Evolutionary conservation across 257 asterid genomes (phyloP).

Genomic region (Verbascum thapsus): DNA sequence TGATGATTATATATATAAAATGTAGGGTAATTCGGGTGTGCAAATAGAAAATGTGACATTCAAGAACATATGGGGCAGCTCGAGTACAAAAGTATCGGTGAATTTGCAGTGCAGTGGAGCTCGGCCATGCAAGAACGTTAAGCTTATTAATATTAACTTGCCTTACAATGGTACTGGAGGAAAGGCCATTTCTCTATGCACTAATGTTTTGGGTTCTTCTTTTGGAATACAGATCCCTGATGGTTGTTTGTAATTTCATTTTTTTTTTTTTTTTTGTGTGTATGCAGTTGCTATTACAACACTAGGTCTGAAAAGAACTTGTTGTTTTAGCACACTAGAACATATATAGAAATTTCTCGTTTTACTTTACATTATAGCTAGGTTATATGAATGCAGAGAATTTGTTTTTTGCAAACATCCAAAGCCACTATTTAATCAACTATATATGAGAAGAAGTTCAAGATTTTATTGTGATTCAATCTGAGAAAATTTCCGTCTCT

Average conservation of each 20-base stretch:
- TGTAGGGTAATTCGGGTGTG: slow-evolving; percentile 47
- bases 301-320: background rate
- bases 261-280: background rate
- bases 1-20: background rate
- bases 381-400: too few species aligned
- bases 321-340: background rate
- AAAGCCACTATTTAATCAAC: too few species aligned
- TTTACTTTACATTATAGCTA: too few species aligned
- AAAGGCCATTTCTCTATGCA: slow-evolving; percentile 40
- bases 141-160: slow-evolving; percentile 49
- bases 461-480: too few species aligned
- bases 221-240: slow-evolving; percentile 49
- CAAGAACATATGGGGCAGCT: slow-evolving; percentile 59
- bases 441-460: too few species aligned
- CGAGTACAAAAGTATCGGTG: slow-evolving; percentile 50
- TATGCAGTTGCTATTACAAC: background rate
- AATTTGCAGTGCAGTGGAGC: slow-evolving; percentile 46
- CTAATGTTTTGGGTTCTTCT: slow-evolving; percentile 48
- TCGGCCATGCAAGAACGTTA: slow-evolving; percentile 56
- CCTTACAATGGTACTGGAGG: slow-evolving; percentile 44
- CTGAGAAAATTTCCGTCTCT: too few species aligned
- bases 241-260: slow-evolving; percentile 44
- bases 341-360: background rate
- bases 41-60: slow-evolving; percentile 58
- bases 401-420: too few species aligned